Conservation (phyloP, 129 eudicot genomes). For the Helianthus tuberosus region DNA sequence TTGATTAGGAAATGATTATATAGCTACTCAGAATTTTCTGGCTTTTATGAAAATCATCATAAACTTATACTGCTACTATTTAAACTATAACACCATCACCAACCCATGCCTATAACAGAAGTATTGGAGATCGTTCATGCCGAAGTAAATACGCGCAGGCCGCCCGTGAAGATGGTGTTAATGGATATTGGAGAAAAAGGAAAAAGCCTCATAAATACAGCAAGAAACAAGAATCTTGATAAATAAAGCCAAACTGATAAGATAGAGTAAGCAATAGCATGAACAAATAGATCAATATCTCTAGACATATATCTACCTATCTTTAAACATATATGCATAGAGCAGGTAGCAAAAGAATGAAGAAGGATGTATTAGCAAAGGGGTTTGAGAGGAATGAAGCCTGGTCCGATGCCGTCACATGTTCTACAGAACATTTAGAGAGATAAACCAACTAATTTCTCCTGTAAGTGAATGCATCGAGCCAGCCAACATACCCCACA, state of each 20-base stretch:
- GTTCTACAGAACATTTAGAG: background rate
- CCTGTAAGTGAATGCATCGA: constrained; percentile 39
- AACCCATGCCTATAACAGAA: no score
- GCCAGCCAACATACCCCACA: constrained; percentile 50
- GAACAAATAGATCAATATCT: background rate
- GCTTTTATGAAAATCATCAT: constrained; percentile 13
- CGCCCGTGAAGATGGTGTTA: no score
- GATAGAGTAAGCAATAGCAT: background rate
- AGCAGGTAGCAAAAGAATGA: background rate
- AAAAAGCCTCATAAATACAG: background rate
- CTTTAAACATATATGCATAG: background rate
- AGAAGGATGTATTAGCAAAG: constrained; percentile 19
- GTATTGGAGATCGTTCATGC: no score
- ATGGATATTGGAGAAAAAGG: no score
- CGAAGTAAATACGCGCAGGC: no score
- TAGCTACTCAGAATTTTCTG: background rate
- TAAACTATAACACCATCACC: background rate
- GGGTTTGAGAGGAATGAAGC: constrained; percentile 99
- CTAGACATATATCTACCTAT: background rate
- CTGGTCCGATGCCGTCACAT: constrained; percentile 89
- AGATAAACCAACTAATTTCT: background rate
- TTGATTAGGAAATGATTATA: constrained; percentile 35
- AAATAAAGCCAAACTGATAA: background rate
- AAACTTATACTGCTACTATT: background rate
- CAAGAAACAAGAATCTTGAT: constrained; percentile 21